These are phyloP conservation scores for Schwanniomyces occidentalis DNA, from an alignment of 805 yeast species.

Conservation along the genomic window DNA sequence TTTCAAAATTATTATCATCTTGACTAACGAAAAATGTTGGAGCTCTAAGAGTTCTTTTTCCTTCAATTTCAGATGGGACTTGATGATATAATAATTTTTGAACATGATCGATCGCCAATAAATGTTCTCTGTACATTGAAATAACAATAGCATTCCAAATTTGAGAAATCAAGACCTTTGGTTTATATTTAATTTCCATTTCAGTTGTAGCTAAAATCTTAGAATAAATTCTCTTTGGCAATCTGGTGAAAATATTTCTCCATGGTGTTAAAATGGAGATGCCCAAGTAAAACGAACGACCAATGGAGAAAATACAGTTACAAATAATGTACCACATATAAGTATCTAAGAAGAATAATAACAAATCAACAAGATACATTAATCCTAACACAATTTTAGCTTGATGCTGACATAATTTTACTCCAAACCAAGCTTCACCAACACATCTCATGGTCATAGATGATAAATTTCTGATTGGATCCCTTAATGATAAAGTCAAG, in stretches of 20 bases:
- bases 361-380: constrained; percentile 89
- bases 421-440: constrained; percentile 91
- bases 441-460: constrained; percentile 88
- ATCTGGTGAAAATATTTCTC: constrained; percentile 97
- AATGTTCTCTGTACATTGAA: constrained; percentile 99
- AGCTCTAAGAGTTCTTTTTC: constrained; percentile 96
- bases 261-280: constrained; percentile 98
- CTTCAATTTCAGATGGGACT: constrained; percentile 97
- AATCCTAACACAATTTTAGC: constrained; percentile 86
- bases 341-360: constrained; percentile 97
- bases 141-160: constrained; percentile 99
- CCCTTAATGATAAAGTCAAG: constrained; percentile 84
- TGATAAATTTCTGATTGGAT: constrained; percentile 89
- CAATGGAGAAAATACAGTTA: constrained; percentile 94
- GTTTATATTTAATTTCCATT: constrained; percentile 98
- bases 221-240: constrained; percentile 98
- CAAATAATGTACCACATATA: constrained; percentile 97
- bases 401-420: constrained; percentile 76
- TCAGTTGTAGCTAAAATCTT: constrained; percentile 97
- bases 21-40: constrained; percentile 98
- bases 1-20: constrained; percentile 91
- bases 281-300: constrained; percentile 98
- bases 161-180: constrained; percentile 96
- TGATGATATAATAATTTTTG: constrained; percentile 97
- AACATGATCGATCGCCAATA: constrained; percentile 96